A percentile compares a stretch with the other conserved stretches of the same genome.
Conservation (phyloP, 495 filamentous ascomycete species). For the Aspergillus heteromorphus region DNA sequence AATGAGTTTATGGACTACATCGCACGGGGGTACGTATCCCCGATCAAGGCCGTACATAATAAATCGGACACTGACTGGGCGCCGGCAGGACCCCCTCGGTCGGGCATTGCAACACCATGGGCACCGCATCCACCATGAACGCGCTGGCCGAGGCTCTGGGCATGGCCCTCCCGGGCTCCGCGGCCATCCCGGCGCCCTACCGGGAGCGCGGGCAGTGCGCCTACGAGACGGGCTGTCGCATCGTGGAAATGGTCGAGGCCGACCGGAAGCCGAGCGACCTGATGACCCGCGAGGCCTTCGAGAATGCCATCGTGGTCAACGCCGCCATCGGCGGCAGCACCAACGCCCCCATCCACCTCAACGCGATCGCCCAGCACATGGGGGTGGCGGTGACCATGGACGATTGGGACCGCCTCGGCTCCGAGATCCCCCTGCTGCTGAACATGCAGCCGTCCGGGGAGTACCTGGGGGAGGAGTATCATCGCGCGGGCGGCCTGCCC, state of each 20-base stretch:
- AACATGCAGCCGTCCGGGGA: constrained; percentile 47
- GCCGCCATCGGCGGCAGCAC: constrained; percentile 47
- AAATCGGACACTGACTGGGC: not conserved
- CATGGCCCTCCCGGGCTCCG: constrained; percentile 38
- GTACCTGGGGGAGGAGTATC: constrained; percentile 3
- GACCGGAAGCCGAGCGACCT: constrained; percentile 47
- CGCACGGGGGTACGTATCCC: constrained; percentile 25
- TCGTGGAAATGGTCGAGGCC: constrained; percentile 33
- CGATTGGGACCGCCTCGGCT: constrained; percentile 41
- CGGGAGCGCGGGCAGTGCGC: constrained; percentile 43
- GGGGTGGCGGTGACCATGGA: constrained; percentile 42
- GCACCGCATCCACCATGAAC: constrained; percentile 50
- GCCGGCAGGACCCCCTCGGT: not conserved
- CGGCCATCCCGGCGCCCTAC: not conserved
- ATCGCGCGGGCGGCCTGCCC: not conserved
- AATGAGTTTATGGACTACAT: constrained; percentile 41
- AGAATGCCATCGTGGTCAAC: constrained; percentile 46
- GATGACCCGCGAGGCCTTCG: constrained; percentile 46
- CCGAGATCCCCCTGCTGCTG: constrained; percentile 36
- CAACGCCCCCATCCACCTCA: constrained; percentile 47
- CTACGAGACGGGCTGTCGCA: constrained; percentile 42
- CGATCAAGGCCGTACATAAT: constrained; percentile 23
- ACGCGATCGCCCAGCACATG: constrained; percentile 44
- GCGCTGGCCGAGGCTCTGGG: constrained; percentile 45
- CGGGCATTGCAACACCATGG: constrained; percentile 49